Conservation (phyloP, 106 monocot species). For the Chionographis japonica region DNA sequence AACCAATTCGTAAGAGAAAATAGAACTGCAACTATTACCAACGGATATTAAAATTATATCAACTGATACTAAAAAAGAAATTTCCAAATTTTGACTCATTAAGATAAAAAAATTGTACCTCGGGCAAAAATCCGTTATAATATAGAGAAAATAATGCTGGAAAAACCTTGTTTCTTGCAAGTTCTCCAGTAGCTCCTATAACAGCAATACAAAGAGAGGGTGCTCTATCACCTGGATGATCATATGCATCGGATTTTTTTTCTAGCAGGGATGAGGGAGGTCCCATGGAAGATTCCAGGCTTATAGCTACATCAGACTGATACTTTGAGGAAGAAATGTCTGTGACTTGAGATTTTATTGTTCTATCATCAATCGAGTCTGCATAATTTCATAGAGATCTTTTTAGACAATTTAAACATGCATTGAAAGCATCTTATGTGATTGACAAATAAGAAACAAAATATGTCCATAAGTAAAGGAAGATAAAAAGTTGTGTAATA, state of each 20-base stretch:
- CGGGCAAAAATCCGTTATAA: constrained; percentile 78
- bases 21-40: too few relatives aligned
- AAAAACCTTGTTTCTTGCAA: constrained; percentile 80
- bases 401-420: not conserved
- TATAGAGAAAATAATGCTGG: constrained; percentile 90
- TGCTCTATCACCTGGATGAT: constrained; percentile 5
- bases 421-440: not conserved
- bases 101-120: constrained; percentile 30
- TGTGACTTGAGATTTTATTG: constrained; percentile 9
- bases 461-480: not conserved
- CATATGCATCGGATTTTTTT: constrained; percentile 1
- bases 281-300: constrained; percentile 5
- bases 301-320: constrained; percentile 11
- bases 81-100: not conserved
- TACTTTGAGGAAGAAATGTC: constrained; percentile 17
- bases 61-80: too few relatives aligned
- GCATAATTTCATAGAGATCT: not conserved
- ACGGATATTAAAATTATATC: not conserved
- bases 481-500: too few relatives aligned
- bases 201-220: constrained; percentile 83
- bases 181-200: constrained; percentile 80
- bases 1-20: too few relatives aligned
- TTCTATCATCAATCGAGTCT: constrained; percentile 17
- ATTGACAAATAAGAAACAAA: not conserved
- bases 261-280: constrained; percentile 15